Evolutionary conservation across 192 early-diverging fungal species (phyloP).

Genomic region (Rhizophagus prolifer): DNA sequence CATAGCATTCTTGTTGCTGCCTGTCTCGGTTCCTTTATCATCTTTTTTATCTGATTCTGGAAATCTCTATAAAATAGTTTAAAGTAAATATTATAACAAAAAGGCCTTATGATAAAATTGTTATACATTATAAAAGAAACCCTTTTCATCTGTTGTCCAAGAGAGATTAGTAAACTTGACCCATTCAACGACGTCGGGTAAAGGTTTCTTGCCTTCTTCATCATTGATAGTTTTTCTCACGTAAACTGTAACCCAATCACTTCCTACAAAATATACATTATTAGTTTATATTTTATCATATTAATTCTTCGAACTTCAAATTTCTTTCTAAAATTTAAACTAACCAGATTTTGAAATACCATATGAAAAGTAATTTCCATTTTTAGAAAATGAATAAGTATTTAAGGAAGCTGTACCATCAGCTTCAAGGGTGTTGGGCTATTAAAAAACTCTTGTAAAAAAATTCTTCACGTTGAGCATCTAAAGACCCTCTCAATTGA

Average conservation of each 20-base stretch:
- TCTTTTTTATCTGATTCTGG: conserved; percentile 39
- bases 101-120: too few relatives aligned
- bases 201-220: conserved; percentile 29
- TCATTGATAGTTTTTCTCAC: conserved; percentile 39
- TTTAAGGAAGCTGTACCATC: conserved; percentile 59
- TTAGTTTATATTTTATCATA: not conserved
- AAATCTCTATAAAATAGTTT: conserved; percentile 37
- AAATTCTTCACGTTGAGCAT: conserved; percentile 22
- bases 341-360: conserved; percentile 52
- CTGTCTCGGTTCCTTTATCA: conserved; percentile 62
- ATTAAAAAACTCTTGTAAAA: conserved; percentile 12
- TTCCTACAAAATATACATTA: conserved; percentile 25
- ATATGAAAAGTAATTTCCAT: conserved; percentile 60
- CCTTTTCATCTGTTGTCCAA: conserved; percentile 70
- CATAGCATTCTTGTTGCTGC: conserved; percentile 45
- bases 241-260: conserved; percentile 68
- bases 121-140: conserved; percentile 63
- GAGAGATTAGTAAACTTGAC: conserved; percentile 58
- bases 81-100: not conserved
- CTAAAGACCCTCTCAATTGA: conserved; percentile 34
- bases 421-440: conserved; percentile 55
- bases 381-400: conserved; percentile 55
- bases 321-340: not conserved
- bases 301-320: not conserved
- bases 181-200: conserved; percentile 48